phyloP scores from a whole-genome alignment of 2,329 filamentous ascomycete genomes.

The Onygena corvina region DNA sequence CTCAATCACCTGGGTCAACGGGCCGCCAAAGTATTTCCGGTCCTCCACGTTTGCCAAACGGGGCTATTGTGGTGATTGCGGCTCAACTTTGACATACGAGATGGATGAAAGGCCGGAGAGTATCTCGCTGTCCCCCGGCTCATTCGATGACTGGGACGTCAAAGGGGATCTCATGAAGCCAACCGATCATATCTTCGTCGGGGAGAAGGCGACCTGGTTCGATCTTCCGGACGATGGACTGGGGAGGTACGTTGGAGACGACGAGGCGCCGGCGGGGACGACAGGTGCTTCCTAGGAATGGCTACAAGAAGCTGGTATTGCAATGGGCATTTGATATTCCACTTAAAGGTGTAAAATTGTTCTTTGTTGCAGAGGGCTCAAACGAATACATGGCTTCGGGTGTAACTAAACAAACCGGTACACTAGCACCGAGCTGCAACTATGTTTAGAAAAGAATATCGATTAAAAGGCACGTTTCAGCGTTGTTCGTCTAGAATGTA shows the following conservation, averaged over 20 bases:
- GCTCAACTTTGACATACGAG: constrained; percentile 36
- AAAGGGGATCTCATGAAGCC: constrained; percentile 20
- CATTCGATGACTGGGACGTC: constrained; percentile 33
- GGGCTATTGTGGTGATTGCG: constrained; percentile 37
- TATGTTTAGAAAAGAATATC: background rate
- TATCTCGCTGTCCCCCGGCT: constrained; percentile 30
- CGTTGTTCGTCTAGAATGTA: constrained; percentile 58
- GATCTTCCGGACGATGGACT: constrained; percentile 29
- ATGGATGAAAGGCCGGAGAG: constrained; percentile 25
- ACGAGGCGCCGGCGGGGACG: background rate
- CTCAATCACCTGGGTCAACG: constrained; percentile 28
- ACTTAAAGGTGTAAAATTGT: too few species aligned
- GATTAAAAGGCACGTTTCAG: background rate
- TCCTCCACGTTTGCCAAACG: constrained; percentile 34
- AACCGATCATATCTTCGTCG: constrained; percentile 35
- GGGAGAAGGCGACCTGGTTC: constrained; percentile 32
- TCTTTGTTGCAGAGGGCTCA: too few species aligned
- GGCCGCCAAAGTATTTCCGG: constrained; percentile 23
- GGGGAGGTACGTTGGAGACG: constrained; percentile 16
- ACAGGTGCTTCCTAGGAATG: background rate
- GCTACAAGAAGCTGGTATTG: too few species aligned
- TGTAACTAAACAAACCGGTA: background rate
- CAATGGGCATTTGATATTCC: too few species aligned
- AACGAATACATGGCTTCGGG: background rate
- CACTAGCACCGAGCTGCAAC: background rate